These are phyloP conservation scores for Tilletiaria anomala DNA, from an alignment of 1,284 basidiomycete genomes.

Conservation along the genomic window DNA sequence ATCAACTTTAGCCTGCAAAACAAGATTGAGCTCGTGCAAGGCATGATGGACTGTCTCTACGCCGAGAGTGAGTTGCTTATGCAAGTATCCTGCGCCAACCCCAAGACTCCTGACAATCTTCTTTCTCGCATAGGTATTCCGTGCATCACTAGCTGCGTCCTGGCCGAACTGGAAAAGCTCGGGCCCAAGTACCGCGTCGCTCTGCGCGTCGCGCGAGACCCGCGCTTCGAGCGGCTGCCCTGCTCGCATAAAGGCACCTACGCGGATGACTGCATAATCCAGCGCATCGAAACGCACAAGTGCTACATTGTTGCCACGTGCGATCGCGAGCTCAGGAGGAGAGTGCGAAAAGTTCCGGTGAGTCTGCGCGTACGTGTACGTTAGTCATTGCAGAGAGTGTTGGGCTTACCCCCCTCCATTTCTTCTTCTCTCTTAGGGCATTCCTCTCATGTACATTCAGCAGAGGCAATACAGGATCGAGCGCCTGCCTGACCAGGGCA, in stretches of 20 bases:
- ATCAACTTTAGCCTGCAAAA: constrained; percentile 98
- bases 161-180: constrained; percentile 93
- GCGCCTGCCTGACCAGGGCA: constrained; percentile 34
- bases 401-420: neutral
- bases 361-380: constrained; percentile 11
- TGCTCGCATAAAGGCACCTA: constrained; percentile 92
- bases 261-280: constrained; percentile 94
- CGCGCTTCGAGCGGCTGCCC: constrained; percentile 79
- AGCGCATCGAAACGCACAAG: constrained; percentile 82
- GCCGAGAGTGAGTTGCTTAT: constrained; percentile 68
- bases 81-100: neutral
- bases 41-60: constrained; percentile 99
- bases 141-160: constrained; percentile 93
- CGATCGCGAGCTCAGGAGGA: constrained; percentile 78
- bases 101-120: neutral
- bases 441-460: constrained; percentile 38
- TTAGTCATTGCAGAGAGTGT: neutral
- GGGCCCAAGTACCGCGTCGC: constrained; percentile 92
- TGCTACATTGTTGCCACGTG: constrained; percentile 98
- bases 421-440: constrained; percentile 12
- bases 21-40: constrained; percentile 85
- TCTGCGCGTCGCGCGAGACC: constrained; percentile 87
- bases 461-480: constrained; percentile 32
- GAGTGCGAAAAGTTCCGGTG: constrained; percentile 59
- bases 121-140: constrained; percentile 61